Conservation (phyloP, 1,284 basidiomycete species). For the Apiotrichum porosum region DNA sequence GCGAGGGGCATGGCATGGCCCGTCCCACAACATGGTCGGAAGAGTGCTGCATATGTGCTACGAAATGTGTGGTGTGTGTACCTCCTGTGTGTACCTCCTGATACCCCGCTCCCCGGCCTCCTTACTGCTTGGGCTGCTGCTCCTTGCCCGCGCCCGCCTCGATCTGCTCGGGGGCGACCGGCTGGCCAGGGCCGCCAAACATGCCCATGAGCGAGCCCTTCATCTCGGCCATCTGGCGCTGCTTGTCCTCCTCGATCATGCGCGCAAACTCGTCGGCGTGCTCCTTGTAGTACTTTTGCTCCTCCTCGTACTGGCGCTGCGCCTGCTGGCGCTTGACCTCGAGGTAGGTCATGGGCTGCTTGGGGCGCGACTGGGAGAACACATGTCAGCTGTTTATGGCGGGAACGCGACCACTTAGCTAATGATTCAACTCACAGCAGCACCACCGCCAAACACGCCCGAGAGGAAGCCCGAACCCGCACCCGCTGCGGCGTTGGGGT, state of each 20-base stretch:
- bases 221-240: constrained; percentile 62
- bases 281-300: constrained; percentile 78
- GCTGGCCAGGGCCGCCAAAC: constrained; percentile 33
- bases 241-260: constrained; percentile 63
- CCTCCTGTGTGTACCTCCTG: too few relatives aligned
- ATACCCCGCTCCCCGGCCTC: too few relatives aligned
- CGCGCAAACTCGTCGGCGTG: constrained; percentile 76
- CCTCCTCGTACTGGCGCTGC: constrained; percentile 75
- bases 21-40: too few relatives aligned
- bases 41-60: too few relatives aligned
- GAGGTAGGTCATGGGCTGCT: constrained; percentile 72
- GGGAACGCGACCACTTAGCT: too few relatives aligned
- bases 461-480: constrained; percentile 51
- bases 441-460: constrained; percentile 54
- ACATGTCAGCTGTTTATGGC: constrained; percentile 8
- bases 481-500: constrained; percentile 42
- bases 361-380: constrained; percentile 31
- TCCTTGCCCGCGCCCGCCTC: too few relatives aligned
- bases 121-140: background rate
- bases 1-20: too few relatives aligned
- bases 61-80: too few relatives aligned
- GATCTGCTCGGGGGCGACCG: too few relatives aligned
- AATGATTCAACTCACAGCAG: constrained; percentile 34
- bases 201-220: constrained; percentile 53
- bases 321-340: constrained; percentile 86